A percentile compares a stretch with the other conserved stretches of the same genome.
phyloP scores from a whole-genome alignment of 2,329 filamentous ascomycete genomes.

The Ophiostoma australiae region DNA sequence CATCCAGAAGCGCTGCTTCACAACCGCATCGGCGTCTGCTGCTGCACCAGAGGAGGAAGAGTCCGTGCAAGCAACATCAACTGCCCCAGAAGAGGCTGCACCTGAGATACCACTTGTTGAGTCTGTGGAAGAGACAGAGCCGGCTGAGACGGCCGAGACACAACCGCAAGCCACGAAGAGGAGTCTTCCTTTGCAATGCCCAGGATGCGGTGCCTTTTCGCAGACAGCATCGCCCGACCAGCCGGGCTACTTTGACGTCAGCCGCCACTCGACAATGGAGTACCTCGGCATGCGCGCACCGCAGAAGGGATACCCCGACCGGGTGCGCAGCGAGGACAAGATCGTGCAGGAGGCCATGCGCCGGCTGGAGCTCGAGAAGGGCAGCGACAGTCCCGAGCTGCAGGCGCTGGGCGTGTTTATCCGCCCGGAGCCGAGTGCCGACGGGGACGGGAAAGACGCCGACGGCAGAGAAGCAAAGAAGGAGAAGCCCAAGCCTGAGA shows the following conservation, averaged over 20 bases:
- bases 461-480: not conserved
- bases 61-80: not conserved
- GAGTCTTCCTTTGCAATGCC: slow-evolving; percentile 53
- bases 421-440: not conserved
- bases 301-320: slow-evolving; percentile 16
- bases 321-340: slow-evolving; percentile 33
- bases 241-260: slow-evolving; percentile 55
- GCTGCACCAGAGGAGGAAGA: not conserved
- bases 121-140: not conserved
- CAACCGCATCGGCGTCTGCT: slow-evolving; percentile 1
- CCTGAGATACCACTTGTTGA: not conserved
- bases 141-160: not conserved
- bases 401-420: slow-evolving; percentile 1
- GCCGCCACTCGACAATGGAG: slow-evolving; percentile 47
- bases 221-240: slow-evolving; percentile 50
- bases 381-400: slow-evolving; percentile 34
- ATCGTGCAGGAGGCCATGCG: slow-evolving; percentile 46
- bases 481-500: not conserved
- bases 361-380: slow-evolving; percentile 37
- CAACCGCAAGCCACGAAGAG: not conserved
- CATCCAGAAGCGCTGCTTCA: not conserved
- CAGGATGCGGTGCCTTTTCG: slow-evolving; percentile 60
- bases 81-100: not conserved
- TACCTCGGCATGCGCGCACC: slow-evolving; percentile 41
- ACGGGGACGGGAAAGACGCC: not conserved